Percentiles rank a stretch among this genome's conserved stretches.
Evolutionary conservation across 768 basidiomycete genomes (phyloP).

Genomic region (Tylopilus cervinicoccineus): DNA sequence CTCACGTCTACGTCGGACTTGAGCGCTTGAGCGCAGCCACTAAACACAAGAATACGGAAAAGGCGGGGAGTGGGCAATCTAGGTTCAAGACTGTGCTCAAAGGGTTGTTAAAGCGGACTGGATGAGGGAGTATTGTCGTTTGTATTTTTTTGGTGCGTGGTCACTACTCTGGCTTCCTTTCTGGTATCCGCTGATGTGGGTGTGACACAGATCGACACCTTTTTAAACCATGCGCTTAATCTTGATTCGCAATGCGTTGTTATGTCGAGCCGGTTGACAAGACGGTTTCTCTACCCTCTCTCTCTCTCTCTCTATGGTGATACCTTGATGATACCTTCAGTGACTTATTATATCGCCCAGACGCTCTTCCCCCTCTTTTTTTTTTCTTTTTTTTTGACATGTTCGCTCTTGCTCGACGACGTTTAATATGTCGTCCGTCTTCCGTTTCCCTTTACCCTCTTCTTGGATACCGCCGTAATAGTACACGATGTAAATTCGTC

Average conservation of each 20-base stretch:
- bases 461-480: neutral
- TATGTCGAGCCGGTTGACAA: neutral
- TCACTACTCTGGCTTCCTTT: neutral
- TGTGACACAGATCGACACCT: neutral
- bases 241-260: neutral
- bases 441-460: neutral
- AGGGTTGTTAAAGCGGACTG: conserved; percentile 15
- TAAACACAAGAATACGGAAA: neutral
- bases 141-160: conserved; percentile 5
- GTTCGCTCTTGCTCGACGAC: neutral
- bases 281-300: neutral
- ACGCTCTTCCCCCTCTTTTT: neutral
- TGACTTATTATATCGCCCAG: neutral
- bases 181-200: conserved; percentile 3
- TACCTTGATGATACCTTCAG: conserved; percentile 6
- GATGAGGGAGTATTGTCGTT: neutral
- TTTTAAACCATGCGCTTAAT: neutral
- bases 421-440: neutral
- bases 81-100: conserved; percentile 16
- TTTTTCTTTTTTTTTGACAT: neutral
- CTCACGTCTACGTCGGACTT: neutral
- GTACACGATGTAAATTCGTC: neutral
- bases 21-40: neutral
- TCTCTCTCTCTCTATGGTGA: neutral
- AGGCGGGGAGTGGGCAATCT: conserved; percentile 2